Conservation (phyloP, 169 alveolate genomes). For the Babesia ovis region DNA sequence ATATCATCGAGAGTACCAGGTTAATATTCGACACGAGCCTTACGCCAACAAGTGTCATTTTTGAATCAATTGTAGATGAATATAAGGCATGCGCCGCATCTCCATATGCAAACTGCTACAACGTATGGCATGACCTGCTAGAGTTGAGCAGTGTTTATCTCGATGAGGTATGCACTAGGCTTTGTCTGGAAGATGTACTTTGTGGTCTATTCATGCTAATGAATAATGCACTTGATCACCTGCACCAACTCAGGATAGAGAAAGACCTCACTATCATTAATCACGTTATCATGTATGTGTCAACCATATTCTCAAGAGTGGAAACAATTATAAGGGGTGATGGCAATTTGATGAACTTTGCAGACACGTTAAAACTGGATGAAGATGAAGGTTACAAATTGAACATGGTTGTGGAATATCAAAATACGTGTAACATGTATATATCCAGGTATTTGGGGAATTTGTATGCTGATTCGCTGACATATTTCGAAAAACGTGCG, state of each 20-base stretch:
- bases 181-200: slow-evolving; percentile 28
- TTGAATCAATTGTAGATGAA: slow-evolving; percentile 46
- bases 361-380: slow-evolving; percentile 25
- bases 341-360: slow-evolving; percentile 6
- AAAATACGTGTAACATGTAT: slow-evolving; percentile 30
- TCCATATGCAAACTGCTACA: slow-evolving; percentile 2
- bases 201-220: slow-evolving; percentile 57
- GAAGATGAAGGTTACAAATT: slow-evolving; percentile 36
- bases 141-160: slow-evolving; percentile 53
- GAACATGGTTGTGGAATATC: slow-evolving; percentile 36
- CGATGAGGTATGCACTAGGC: slow-evolving; percentile 47
- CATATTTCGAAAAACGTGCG: slow-evolving; percentile 26
- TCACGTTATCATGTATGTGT: slow-evolving; percentile 51
- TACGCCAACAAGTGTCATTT: slow-evolving; percentile 51
- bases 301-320: slow-evolving; percentile 48
- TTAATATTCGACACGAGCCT: slow-evolving; percentile 61
- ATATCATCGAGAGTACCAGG: slow-evolving; percentile 44
- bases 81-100: slow-evolving; percentile 20
- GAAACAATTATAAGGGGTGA: slow-evolving; percentile 56
- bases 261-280: slow-evolving; percentile 14
- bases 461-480: slow-evolving; percentile 43
- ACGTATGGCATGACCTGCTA: slow-evolving; percentile 54
- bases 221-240: slow-evolving; percentile 44
- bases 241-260: slow-evolving; percentile 27
- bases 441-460: slow-evolving; percentile 39